Base-by-base conservation (phyloP, 345 rosid genomes). In the Euphorbia peplus region DNA sequence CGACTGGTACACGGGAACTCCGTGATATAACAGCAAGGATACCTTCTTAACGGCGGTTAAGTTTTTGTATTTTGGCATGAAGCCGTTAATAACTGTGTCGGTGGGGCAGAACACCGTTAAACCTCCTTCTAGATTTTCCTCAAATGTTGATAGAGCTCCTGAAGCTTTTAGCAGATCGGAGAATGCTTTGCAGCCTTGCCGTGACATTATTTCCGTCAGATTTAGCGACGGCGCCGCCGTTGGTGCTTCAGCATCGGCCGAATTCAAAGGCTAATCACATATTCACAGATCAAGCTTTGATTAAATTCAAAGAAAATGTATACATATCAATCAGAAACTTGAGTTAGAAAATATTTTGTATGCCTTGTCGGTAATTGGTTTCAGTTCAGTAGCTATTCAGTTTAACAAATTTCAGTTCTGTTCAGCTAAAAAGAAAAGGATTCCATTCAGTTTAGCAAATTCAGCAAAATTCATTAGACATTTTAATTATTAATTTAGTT, bases 221-320 rank as follows among this genome's bases (percentile, higher is more conserved):
- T 76, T 76, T 0, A 76, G 48, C 29, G 75, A 37, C 37, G 79
- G 79, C 6, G 79, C 75, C 16, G 75, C 71, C 5, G 75, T 61
- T 14, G 79, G 79, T 48, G 79, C 79, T 48, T 76, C 75, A 4
- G 79, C 79, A 61, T 76, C 79, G 3, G 70, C 60, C 21, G 75
- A 76, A 67, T 76, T 66, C 52, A 76, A 28, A 1, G 65, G 57
- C 79, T 76, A 16, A 19, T 10, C 35, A 41, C 8, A 16, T 12
- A 32, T 61, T 13, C 42, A 3, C 21, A 12, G 0, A 28, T 14
- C 19, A 50, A 47, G 24, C 19, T 13, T 10, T 30, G n/a, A 14
- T 32, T 14, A 4, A 59, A 59, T 8, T 59, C 44, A 59, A 32
- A 18, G 39, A 6, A 21, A 0, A 30, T 32, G 9, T 0, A 57